Conservation (phyloP, 2,329 filamentous ascomycete species). For the Plenodomus lindquistii region DNA sequence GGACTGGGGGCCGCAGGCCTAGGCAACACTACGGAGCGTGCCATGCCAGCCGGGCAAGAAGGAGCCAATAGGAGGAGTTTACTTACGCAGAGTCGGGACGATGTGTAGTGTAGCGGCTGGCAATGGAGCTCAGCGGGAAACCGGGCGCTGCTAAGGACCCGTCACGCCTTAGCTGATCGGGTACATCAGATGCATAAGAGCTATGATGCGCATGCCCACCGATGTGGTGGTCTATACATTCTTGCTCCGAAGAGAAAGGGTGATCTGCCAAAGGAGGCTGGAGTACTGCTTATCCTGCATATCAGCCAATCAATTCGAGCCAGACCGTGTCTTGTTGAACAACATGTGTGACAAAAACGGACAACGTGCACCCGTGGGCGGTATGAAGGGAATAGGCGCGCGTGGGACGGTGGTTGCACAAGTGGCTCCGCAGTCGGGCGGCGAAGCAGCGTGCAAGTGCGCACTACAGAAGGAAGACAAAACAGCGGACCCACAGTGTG, state of each 20-base stretch:
- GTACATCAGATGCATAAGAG: constrained; percentile 47
- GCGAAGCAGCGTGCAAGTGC: constrained; percentile 36
- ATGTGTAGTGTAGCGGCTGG: constrained; percentile 56
- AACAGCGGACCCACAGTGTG: constrained; percentile 34
- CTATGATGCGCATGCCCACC: constrained; percentile 51
- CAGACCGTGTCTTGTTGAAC: constrained; percentile 35
- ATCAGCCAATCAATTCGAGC: constrained; percentile 47
- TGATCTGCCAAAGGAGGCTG: constrained; percentile 49
- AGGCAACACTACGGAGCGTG: constrained; percentile 43
- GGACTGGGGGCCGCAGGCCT: constrained; percentile 39
- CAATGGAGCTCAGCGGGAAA: constrained; percentile 53
- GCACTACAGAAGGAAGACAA: constrained; percentile 39
- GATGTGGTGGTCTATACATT: constrained; percentile 50
- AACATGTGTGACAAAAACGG: constrained; percentile 43
- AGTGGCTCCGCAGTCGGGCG: constrained; percentile 41
- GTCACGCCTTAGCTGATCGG: constrained; percentile 58
- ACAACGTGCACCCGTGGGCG: constrained; percentile 41
- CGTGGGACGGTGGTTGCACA: constrained; percentile 42
- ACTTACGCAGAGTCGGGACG: constrained; percentile 62
- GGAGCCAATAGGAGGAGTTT: constrained; percentile 45
- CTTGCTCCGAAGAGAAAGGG: constrained; percentile 49
- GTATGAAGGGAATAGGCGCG: constrained; percentile 28
- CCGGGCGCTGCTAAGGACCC: constrained; percentile 50
- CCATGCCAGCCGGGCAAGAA: constrained; percentile 37
- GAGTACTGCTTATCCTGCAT: constrained; percentile 48